phyloP scores from a whole-genome alignment of 306 rosid genomes.

The Vigna nakashimae region DNA sequence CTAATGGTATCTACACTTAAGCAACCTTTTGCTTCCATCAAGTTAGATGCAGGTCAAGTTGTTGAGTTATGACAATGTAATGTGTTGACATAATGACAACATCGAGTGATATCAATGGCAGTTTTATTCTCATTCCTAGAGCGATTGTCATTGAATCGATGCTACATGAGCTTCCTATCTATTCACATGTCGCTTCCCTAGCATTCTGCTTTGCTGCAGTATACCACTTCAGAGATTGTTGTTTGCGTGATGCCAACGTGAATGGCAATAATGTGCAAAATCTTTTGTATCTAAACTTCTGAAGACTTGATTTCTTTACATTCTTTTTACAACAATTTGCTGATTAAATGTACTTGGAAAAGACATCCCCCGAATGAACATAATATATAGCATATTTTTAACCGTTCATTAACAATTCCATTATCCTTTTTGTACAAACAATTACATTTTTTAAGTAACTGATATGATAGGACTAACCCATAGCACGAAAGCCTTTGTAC shows the following conservation, averaged over 20 bases:
- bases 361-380: not conserved
- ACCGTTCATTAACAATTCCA: not conserved
- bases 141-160: not conserved
- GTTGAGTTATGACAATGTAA: constrained; percentile 29
- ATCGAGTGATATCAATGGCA: not conserved
- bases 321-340: not conserved
- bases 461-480: not conserved
- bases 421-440: not conserved
- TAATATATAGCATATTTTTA: not conserved
- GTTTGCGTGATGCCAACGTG: not conserved
- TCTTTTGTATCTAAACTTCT: not conserved
- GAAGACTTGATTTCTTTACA: not conserved
- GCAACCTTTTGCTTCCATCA: constrained; percentile 4
- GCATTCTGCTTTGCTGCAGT: not conserved
- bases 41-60: constrained; percentile 15
- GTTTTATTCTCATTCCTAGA: not conserved
- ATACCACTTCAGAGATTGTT: not conserved
- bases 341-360: not conserved
- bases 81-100: constrained; percentile 21
- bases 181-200: not conserved
- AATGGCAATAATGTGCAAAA: not conserved
- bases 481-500: not conserved
- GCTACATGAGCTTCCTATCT: not conserved
- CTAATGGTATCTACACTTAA: not conserved
- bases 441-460: not conserved